These are phyloP conservation scores for Ampelomyces quisqualis DNA, from an alignment of 2,329 filamentous ascomycete species.

Conservation along the genomic window DNA sequence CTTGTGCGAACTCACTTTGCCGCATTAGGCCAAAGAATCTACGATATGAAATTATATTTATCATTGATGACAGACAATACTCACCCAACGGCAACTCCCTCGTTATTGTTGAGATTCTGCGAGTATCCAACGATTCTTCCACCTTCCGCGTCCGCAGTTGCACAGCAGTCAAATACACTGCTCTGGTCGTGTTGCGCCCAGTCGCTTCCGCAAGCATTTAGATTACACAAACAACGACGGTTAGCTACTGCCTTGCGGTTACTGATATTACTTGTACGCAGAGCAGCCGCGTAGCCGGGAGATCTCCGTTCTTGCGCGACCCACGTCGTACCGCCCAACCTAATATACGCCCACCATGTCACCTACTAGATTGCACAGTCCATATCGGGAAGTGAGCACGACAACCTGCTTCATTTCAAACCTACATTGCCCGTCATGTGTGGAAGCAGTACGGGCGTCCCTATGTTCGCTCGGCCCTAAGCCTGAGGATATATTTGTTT, in stretches of 20 bases:
- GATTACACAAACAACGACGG: constrained; percentile 22
- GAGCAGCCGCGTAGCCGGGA: constrained; percentile 6
- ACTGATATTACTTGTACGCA: constrained; percentile 13
- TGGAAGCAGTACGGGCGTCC: constrained; percentile 63
- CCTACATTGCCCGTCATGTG: constrained; percentile 76
- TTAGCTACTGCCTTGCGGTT: constrained; percentile 17
- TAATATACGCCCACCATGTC: constrained; percentile 14
- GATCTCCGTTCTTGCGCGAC: constrained; percentile 19
- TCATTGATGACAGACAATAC: no score
- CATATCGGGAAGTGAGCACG: constrained; percentile 21
- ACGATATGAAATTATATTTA: no score
- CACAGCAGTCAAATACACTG: constrained; percentile 1
- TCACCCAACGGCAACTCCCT: constrained; percentile 9
- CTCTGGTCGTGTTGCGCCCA: constrained; percentile 7
- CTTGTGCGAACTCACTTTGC: no score
- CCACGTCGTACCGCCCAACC: constrained; percentile 1
- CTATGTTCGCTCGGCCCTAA: constrained; percentile 53
- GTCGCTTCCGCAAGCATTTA: constrained; percentile 22
- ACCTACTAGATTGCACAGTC: constrained; percentile 14
- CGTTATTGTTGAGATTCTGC: no score
- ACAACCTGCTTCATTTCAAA: constrained; percentile 70
- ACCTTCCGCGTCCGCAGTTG: background rate
- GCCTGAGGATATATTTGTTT: constrained; percentile 63
- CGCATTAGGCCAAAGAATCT: no score
- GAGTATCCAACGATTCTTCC: background rate